Conservation (phyloP, 1,284 basidiomycete species). For the Hymenochaete sp. region DNA sequence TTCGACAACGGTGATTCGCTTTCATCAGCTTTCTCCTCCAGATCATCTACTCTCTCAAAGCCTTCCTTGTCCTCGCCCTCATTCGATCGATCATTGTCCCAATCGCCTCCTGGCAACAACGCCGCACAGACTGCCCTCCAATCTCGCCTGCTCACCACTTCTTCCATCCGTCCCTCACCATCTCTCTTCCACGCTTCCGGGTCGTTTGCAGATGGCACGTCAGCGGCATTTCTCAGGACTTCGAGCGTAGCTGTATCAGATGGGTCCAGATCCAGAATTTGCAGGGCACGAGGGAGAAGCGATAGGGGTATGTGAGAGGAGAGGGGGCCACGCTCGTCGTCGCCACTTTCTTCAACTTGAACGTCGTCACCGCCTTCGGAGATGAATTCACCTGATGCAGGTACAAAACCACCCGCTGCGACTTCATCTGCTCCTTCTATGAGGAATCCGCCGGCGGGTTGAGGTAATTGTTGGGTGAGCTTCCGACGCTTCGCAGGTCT, state of each 20-base stretch:
- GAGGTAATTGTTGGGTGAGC: too few species aligned
- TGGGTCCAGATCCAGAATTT: slow-evolving; percentile 50
- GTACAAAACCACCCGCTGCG: slow-evolving; percentile 9
- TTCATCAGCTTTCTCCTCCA: slow-evolving; percentile 22
- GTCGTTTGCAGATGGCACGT: slow-evolving; percentile 42
- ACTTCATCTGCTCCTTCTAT: slow-evolving; percentile 2
- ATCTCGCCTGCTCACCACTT: slow-evolving; percentile 46
- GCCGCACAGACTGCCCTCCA: slow-evolving; percentile 70
- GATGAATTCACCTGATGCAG: slow-evolving; percentile 2
- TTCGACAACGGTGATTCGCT: slow-evolving; percentile 18
- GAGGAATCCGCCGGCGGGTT: slow-evolving; percentile 2
- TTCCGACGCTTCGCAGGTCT: slow-evolving; percentile 13
- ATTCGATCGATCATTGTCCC: slow-evolving; percentile 18
- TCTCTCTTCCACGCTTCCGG: slow-evolving; percentile 14
- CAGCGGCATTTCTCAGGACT: slow-evolving; percentile 63
- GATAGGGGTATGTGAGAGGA: slow-evolving; percentile 39
- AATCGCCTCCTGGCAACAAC: slow-evolving; percentile 46
- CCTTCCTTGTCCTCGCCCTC: slow-evolving; percentile 22
- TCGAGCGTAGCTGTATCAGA: slow-evolving; percentile 59
- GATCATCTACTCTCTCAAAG: slow-evolving; percentile 24
- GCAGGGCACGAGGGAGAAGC: slow-evolving; percentile 53
- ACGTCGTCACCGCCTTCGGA: slow-evolving; percentile 1
- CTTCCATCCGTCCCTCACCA: slow-evolving; percentile 19
- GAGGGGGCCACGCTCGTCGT: neutral
- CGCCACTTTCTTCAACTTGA: neutral